Evolutionary conservation across 208 protist genomes (phyloP).

Genomic region (Crithidia bombi): DNA sequence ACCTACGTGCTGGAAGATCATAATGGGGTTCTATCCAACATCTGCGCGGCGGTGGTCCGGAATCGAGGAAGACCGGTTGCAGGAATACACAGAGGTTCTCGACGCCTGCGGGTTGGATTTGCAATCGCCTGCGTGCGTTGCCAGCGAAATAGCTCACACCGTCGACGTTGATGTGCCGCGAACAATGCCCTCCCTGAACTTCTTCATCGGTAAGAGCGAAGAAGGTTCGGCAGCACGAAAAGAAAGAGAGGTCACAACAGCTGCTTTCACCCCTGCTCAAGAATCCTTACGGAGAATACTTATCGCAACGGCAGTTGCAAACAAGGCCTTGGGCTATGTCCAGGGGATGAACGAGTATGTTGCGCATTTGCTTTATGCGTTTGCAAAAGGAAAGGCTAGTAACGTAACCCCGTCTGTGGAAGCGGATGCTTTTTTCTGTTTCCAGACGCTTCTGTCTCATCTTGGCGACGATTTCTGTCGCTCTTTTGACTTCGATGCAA

Average conservation of each 20-base stretch:
- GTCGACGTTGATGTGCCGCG: constrained; percentile 86
- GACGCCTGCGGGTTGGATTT: constrained; percentile 20
- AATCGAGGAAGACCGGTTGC: constrained; percentile 27
- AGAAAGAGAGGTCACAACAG: background rate
- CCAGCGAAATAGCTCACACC: constrained; percentile 18
- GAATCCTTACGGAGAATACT: constrained; percentile 73
- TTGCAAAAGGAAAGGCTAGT: constrained; percentile 37
- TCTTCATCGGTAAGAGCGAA: constrained; percentile 50
- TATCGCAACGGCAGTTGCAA: constrained; percentile 59
- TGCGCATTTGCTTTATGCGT: constrained; percentile 76
- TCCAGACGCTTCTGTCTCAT: constrained; percentile 68
- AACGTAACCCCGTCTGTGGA: constrained; percentile 50
- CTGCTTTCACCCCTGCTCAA: constrained; percentile 39
- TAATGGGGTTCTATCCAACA: constrained; percentile 74
- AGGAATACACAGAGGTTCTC: constrained; percentile 20
- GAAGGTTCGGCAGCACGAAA: background rate
- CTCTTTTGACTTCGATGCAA: constrained; percentile 55
- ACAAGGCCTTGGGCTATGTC: constrained; percentile 81
- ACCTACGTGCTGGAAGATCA: constrained; percentile 65
- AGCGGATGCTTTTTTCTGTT: constrained; percentile 78
- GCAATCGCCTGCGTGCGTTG: background rate
- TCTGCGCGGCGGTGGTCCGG: constrained; percentile 34
- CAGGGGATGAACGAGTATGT: constrained; percentile 89
- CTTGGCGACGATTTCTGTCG: constrained; percentile 81
- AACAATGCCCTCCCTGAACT: constrained; percentile 82